Base-by-base conservation (phyloP, 2,329 filamentous ascomycete species). In the Calycina marina region DNA sequence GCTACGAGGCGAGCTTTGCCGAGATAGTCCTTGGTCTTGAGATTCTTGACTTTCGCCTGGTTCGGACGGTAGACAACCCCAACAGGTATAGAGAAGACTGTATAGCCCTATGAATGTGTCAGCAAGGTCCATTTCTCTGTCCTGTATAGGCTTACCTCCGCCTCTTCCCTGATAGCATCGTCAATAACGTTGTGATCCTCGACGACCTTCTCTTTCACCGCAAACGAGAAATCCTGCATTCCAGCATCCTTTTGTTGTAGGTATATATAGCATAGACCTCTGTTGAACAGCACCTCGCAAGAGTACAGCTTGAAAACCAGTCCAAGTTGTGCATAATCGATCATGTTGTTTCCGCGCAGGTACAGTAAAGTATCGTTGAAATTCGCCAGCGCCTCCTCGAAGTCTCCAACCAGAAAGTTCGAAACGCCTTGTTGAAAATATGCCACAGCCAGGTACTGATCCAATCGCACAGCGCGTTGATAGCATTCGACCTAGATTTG, bases 341-440 rank as follows among this genome's bases (percentile, higher is more conserved):
- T 98, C 60, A 90, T 83, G 35, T 84, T 86, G 62, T 98, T 96
- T 40, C 90, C 90, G 50, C 90, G 74, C 28, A 98, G 69, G 57
- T 96, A 96, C 25, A 94, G 63, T 25, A 98, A 65, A 0, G 90
- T 94, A 53, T 98, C 90, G 62, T 98, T 98, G 68, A 98, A 98
- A 60, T 96, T 96, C 45, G 86, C 86, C 40, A 96, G 65, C 12
- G 90, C 90, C 57, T 96, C 90, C 55, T 96, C 86, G 47, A 96
- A 96, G 54, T 98, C 90, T 38, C 88, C 88, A 34, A 96, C 72
- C 30, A 98, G 65, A 57, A 98, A 98, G 56, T 96, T 98, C 34
- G 90, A 96, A 12, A 98, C 90, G 26, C 90, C 90, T 58, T 96
- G 84, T 53, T 98, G 90, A 56, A 98, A 98, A 56, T 96, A 96